phyloP scores from a whole-genome alignment of 2,329 filamentous ascomycete species.

The Colletotrichum brevisporum region DNA sequence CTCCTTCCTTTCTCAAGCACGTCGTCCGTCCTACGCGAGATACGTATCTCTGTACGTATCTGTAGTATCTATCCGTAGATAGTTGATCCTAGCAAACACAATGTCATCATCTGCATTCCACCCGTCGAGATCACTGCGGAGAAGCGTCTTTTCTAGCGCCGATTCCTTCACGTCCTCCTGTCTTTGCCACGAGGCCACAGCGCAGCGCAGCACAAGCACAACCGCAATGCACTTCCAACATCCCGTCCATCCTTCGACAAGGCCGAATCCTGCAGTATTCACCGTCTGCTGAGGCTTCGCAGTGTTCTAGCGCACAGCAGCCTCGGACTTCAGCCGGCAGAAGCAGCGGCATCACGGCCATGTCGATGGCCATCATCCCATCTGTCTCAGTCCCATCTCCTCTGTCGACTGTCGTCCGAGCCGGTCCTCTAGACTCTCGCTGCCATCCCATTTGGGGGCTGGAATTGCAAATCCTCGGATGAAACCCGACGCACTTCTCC shows the following conservation, averaged over 20 bases:
- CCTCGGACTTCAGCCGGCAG: too few species aligned
- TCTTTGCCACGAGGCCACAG: background rate
- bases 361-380: conserved; percentile 16
- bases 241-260: background rate
- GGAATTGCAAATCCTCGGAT: conserved; percentile 34
- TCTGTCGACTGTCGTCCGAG: conserved; percentile 20
- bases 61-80: too few species aligned
- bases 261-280: conserved; percentile 3
- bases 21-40: background rate
- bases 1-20: conserved; percentile 27
- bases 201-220: conserved; percentile 1
- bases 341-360: background rate
- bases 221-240: background rate
- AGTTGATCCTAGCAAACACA: background rate
- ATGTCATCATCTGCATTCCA: conserved; percentile 33
- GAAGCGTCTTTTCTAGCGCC: conserved; percentile 25
- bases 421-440: background rate
- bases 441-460: conserved; percentile 18
- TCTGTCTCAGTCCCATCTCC: conserved; percentile 24
- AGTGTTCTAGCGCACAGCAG: background rate
- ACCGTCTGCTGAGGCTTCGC: background rate
- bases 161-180: background rate
- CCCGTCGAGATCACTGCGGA: conserved; percentile 24
- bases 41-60: too few species aligned
- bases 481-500: conserved; percentile 27